phyloP scores from a whole-genome alignment of 2,329 filamentous ascomycete species.

The Periconia digitata region DNA sequence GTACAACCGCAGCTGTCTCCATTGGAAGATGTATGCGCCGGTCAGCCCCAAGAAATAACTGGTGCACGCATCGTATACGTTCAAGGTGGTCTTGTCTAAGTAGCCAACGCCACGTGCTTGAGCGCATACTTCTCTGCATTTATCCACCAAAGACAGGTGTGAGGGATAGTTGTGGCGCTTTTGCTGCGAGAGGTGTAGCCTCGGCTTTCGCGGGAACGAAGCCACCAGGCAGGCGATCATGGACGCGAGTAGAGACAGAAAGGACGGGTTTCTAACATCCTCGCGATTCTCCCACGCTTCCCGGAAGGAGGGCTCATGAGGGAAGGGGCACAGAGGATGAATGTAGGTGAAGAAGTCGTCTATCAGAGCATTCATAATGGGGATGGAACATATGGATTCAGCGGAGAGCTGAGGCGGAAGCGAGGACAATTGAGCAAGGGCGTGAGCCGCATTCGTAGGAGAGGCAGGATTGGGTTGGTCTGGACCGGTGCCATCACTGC shows the following conservation, averaged over 20 bases:
- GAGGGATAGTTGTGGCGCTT: slow-evolving; percentile 68
- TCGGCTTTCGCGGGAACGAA: slow-evolving; percentile 72
- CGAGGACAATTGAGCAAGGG: slow-evolving; percentile 53
- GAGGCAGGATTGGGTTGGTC: slow-evolving; percentile 51
- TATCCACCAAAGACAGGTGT: slow-evolving; percentile 68
- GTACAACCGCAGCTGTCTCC: slow-evolving; percentile 68
- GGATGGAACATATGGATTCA: slow-evolving; percentile 71
- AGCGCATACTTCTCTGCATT: slow-evolving; percentile 70
- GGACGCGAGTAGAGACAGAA: slow-evolving; percentile 70
- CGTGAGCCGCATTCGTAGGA: slow-evolving; percentile 56
- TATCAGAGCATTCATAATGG: slow-evolving; percentile 68
- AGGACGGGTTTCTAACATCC: slow-evolving; percentile 66
- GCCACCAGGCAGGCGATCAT: slow-evolving; percentile 76
- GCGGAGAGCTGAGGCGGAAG: slow-evolving; percentile 55
- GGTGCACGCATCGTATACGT: slow-evolving; percentile 66
- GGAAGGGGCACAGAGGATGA: slow-evolving; percentile 74
- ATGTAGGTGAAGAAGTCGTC: slow-evolving; percentile 85
- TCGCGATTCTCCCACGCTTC: slow-evolving; percentile 67
- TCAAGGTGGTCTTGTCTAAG: slow-evolving; percentile 56
- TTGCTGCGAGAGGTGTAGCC: slow-evolving; percentile 68
- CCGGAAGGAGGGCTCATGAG: slow-evolving; percentile 76
- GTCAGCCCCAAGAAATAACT: slow-evolving; percentile 74
- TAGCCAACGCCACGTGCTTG: slow-evolving; percentile 64
- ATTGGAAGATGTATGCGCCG: slow-evolving; percentile 68
- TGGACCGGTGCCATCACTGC: slow-evolving; percentile 44